phyloP scores from a whole-genome alignment of 1,284 basidiomycete species.

The Puccinia coronata region DNA sequence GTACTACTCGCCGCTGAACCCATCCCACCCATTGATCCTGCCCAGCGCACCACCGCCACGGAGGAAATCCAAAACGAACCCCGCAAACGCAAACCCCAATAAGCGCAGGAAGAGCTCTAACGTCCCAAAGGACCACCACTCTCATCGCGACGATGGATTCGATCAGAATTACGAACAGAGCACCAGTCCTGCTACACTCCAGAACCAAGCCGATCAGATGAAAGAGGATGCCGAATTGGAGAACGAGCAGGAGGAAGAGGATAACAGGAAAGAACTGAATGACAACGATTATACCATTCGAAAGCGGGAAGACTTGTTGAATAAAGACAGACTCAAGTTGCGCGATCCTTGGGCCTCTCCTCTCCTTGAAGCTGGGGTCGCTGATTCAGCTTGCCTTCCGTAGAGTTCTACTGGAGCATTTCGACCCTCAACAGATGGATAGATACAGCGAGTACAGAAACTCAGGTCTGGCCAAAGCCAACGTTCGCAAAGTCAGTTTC shows the following conservation, averaged over 20 bases:
- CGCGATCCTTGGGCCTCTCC: background rate
- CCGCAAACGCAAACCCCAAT: background rate
- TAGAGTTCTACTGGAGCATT: slow-evolving; percentile 81
- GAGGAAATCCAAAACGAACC: slow-evolving; percentile 25
- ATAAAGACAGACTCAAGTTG: slow-evolving; percentile 59
- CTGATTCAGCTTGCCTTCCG: background rate
- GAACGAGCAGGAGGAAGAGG: slow-evolving; percentile 55
- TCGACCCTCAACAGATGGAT: slow-evolving; percentile 78
- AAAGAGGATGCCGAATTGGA: slow-evolving; percentile 53
- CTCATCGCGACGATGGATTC: background rate
- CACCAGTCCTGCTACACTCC: slow-evolving; percentile 39
- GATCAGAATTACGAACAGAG: background rate
- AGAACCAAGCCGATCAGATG: slow-evolving; percentile 41
- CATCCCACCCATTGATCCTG: slow-evolving; percentile 11
- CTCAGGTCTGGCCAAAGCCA: slow-evolving; percentile 77
- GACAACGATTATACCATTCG: slow-evolving; percentile 55
- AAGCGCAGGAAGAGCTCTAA: slow-evolving; percentile 34
- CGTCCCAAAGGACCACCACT: background rate
- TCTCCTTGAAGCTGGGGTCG: background rate
- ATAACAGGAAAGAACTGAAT: slow-evolving; percentile 54
- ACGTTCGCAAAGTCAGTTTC: slow-evolving; percentile 71
- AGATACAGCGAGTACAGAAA: slow-evolving; percentile 82
- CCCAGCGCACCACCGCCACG: background rate
- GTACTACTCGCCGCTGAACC: slow-evolving; percentile 6
- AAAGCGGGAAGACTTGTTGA: slow-evolving; percentile 58